Conservation (phyloP, 106 monocot species). For the Iris macrosiphon region DNA sequence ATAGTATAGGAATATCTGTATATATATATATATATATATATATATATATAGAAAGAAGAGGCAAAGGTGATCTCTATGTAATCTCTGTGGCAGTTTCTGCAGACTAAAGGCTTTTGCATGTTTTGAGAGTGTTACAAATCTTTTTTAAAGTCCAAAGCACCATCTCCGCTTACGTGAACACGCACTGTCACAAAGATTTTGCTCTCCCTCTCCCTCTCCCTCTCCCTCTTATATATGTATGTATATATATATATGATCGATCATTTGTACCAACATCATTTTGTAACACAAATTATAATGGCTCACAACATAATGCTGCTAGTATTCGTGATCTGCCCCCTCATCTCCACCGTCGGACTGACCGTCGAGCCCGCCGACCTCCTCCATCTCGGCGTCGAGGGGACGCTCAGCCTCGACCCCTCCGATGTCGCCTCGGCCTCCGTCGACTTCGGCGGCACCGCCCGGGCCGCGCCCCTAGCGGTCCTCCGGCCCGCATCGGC, state of each 20-base stretch:
- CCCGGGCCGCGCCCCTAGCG: conserved; percentile 30
- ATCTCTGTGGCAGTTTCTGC: no score
- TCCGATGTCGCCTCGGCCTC: conserved; percentile 27
- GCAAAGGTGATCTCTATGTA: no score
- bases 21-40: no score
- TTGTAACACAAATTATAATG: conserved; percentile 22
- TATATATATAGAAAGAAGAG: no score
- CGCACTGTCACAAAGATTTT: no score
- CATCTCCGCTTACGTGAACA: neutral
- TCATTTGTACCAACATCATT: neutral
- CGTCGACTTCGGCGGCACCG: conserved; percentile 47
- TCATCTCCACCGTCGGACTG: conserved; percentile 52
- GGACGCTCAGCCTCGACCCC: conserved; percentile 26
- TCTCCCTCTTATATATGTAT: no score
- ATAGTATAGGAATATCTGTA: no score
- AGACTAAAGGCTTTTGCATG: no score
- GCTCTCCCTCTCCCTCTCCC: neutral
- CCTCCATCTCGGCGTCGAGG: conserved; percentile 6
- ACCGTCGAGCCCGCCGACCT: conserved; percentile 15
- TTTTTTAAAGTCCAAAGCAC: neutral
- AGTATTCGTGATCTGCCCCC: conserved; percentile 35
- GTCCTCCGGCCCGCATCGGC: conserved; percentile 49
- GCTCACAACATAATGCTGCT: conserved; percentile 23
- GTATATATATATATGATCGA: neutral
- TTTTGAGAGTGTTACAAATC: neutral